Conservation (phyloP, 257 asterid species). For the Solanum habrochaites region DNA sequence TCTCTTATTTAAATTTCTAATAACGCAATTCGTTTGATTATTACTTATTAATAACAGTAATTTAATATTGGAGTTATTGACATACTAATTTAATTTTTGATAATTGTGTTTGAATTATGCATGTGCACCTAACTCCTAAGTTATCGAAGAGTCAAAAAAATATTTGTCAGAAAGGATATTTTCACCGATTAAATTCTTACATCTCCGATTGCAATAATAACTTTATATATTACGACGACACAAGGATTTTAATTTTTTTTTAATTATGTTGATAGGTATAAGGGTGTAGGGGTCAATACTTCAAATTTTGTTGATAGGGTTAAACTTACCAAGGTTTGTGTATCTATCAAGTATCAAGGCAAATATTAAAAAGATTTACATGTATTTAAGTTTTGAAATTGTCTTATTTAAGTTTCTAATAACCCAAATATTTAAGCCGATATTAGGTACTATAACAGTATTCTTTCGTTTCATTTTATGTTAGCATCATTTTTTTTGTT, state of each 20-base stretch:
- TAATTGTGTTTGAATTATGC: background rate
- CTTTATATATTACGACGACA: background rate
- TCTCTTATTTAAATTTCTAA: background rate
- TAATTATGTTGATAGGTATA: background rate
- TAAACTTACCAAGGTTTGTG: background rate
- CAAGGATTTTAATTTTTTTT: too few species aligned
- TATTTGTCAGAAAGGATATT: too few species aligned
- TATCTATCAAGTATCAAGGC: background rate
- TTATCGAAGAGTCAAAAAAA: background rate
- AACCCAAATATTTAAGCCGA: too few species aligned
- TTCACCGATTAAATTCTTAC: too few species aligned
- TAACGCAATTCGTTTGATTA: background rate
- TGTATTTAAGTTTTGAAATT: background rate
- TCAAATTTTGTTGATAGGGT: background rate
- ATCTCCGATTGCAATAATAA: too few species aligned
- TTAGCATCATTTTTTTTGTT: too few species aligned
- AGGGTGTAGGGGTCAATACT: background rate
- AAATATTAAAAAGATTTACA: background rate
- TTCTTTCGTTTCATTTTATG: fast-evolving
- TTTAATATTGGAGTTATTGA: background rate
- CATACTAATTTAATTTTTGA: background rate
- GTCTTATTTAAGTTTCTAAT: background rate
- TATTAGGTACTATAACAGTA: too few species aligned
- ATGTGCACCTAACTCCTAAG: background rate
- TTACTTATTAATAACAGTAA: too few species aligned